Conservation (phyloP, 2,329 filamentous ascomycete species). For the Diaporthe destruens region DNA sequence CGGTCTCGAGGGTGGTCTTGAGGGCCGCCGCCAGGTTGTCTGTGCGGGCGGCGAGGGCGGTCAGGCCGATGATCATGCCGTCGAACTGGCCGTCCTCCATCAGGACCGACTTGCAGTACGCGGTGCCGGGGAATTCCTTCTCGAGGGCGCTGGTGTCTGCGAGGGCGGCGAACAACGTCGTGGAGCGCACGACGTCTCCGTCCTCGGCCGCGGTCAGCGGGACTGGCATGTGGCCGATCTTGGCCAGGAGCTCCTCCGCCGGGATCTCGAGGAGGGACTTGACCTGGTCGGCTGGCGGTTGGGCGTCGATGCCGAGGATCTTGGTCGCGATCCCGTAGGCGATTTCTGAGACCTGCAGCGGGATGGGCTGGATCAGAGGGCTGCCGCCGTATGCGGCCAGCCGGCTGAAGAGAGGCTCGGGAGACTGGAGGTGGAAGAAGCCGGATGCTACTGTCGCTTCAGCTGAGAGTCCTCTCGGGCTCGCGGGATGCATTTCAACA, state of each 20-base stretch:
- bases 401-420: slow-evolving; percentile 38
- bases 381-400: slow-evolving; percentile 35
- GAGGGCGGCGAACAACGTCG: slow-evolving; percentile 32
- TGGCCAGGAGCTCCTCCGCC: slow-evolving; percentile 32
- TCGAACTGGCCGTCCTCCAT: slow-evolving; percentile 38
- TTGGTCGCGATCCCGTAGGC: slow-evolving; percentile 57
- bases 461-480: too few species aligned
- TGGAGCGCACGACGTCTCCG: slow-evolving; percentile 37
- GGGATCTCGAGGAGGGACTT: slow-evolving; percentile 40
- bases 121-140: slow-evolving; percentile 25
- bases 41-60: slow-evolving; percentile 21
- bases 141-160: slow-evolving; percentile 26
- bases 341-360: slow-evolving; percentile 22
- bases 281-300: slow-evolving; percentile 61
- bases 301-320: slow-evolving; percentile 62
- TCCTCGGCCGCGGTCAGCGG: slow-evolving; percentile 40
- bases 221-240: slow-evolving; percentile 29
- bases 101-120: slow-evolving; percentile 39
- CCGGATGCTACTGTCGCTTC: slow-evolving; percentile 26
- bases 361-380: slow-evolving; percentile 37
- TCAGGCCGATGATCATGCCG: slow-evolving; percentile 35
- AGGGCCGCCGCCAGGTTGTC: slow-evolving; percentile 36
- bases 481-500: too few species aligned
- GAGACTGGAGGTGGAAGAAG: slow-evolving; percentile 37
- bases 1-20: slow-evolving; percentile 20